A percentile compares a stretch with the other conserved stretches of the same genome.
phyloP scores from a whole-genome alignment of 306 rosid species.

The Mimosa bimucronata region DNA sequence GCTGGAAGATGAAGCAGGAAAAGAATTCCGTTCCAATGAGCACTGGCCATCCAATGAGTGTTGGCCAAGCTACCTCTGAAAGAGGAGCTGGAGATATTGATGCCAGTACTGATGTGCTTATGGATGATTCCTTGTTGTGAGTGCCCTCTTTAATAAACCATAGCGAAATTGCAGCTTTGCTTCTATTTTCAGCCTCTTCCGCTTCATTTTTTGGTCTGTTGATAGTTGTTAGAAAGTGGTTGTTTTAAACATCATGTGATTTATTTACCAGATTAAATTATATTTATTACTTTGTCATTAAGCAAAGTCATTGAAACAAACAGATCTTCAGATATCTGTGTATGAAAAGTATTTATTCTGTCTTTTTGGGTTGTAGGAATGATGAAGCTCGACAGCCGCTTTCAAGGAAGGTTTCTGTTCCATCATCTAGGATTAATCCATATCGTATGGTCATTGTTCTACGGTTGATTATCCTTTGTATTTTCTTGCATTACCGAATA shows the following conservation, averaged over 20 bases:
- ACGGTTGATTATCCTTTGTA: constrained; percentile 71
- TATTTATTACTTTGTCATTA: constrained; percentile 2
- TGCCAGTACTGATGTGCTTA: constrained; percentile 88
- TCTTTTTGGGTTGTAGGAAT: constrained; percentile 52
- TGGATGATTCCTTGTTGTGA: constrained; percentile 87
- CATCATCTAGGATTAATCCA: constrained; percentile 91
- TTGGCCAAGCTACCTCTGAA: constrained; percentile 88
- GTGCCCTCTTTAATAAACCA: constrained; percentile 37
- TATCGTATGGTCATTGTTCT: constrained; percentile 87
- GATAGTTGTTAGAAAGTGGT: constrained; percentile 3
- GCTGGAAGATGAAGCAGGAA: constrained; percentile 99
- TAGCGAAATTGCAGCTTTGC: constrained; percentile 22
- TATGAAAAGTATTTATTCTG: constrained; percentile 9
- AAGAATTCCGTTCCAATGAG: constrained; percentile 86
- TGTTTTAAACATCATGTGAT: not conserved
- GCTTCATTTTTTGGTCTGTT: constrained; percentile 22
- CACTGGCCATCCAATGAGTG: constrained; percentile 94
- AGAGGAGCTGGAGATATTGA: constrained; percentile 96
- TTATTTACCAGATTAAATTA: constrained; percentile 2
- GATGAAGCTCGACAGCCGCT: constrained; percentile 96
- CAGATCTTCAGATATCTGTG: constrained; percentile 18
- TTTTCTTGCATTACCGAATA: constrained; percentile 86
- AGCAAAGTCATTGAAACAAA: constrained; percentile 12
- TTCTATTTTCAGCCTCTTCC: constrained; percentile 18
- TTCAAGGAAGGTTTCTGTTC: constrained; percentile 86